A percentile compares a stretch with the other conserved stretches of the same genome.
Conservation (phyloP, 2,329 filamentous ascomycete species). For the Trichoderma lentiforme region DNA sequence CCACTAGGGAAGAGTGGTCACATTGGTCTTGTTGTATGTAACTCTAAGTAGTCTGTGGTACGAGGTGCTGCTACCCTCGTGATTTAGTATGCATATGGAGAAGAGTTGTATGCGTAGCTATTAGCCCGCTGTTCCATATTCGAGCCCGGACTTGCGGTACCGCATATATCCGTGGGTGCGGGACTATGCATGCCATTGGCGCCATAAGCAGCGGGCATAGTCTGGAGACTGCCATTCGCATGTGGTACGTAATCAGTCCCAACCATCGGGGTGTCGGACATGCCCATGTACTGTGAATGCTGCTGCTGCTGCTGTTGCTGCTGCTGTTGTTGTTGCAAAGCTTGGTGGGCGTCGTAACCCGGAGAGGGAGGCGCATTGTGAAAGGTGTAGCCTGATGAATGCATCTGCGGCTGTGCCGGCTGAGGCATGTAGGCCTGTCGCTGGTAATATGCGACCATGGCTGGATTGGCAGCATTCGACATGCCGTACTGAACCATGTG, state of each 20-base stretch:
- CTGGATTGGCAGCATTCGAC: conserved; percentile 33
- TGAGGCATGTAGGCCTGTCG: conserved; percentile 30
- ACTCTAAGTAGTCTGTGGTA: background rate
- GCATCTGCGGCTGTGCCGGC: conserved; percentile 19
- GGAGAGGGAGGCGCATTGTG: conserved; percentile 18
- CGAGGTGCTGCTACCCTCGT: conserved; percentile 6
- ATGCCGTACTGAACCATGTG: conserved; percentile 37
- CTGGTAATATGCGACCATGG: conserved; percentile 36
- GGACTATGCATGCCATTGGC: conserved; percentile 16
- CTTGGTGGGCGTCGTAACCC: conserved; percentile 16
- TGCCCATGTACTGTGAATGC: conserved; percentile 11
- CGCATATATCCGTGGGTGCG: conserved; percentile 18
- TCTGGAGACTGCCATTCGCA: background rate
- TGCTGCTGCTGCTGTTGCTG: conserved; percentile 10
- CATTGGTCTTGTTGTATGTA: background rate
- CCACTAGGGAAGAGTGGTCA: conserved; percentile 1
- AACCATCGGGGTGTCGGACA: conserved; percentile 12
- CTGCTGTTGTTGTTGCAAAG: conserved; percentile 7
- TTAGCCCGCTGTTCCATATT: conserved; percentile 12
- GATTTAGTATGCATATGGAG: conserved; percentile 18
- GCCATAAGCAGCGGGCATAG: conserved; percentile 8
- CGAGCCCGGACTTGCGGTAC: conserved; percentile 11
- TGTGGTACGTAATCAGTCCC: conserved; percentile 18
- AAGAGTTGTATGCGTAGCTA: conserved; percentile 17
- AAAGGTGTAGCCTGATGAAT: conserved; percentile 14